Conservation (phyloP, 2,329 filamentous ascomycete genomes). For the Davidsoniella eucalypti region DNA sequence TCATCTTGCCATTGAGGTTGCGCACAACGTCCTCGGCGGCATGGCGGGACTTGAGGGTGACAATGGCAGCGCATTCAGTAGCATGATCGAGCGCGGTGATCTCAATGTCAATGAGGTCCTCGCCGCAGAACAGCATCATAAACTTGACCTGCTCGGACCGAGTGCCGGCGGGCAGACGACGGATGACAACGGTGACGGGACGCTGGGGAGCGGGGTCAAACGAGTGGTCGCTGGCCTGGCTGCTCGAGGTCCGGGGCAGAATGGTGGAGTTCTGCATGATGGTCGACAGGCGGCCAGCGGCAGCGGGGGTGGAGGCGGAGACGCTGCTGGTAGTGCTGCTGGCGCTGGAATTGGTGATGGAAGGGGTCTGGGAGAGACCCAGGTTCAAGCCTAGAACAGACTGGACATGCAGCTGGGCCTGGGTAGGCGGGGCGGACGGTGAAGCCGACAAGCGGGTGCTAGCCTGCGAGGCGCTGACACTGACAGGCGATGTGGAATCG, state of each 20-base stretch:
- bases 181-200: constrained; percentile 6
- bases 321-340: not conserved
- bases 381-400: not conserved
- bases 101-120: constrained; percentile 12
- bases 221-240: constrained; percentile 4
- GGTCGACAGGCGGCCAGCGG: not conserved
- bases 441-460: not conserved
- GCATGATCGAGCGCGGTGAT: not conserved
- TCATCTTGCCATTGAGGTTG: constrained; percentile 12
- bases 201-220: constrained; percentile 12
- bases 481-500: constrained; percentile 7
- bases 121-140: constrained; percentile 10
- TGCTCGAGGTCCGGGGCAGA: not conserved
- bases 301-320: not conserved
- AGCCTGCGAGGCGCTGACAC: not conserved
- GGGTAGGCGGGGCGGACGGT: not conserved
- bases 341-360: not conserved
- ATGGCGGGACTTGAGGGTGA: constrained; percentile 9
- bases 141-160: constrained; percentile 5
- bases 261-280: not conserved
- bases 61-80: constrained; percentile 3
- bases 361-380: not conserved
- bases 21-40: constrained; percentile 8
- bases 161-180: constrained; percentile 8
- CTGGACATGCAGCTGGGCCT: not conserved